Evolutionary conservation across 163 green algal species (phyloP).

Genomic region (Prototheca stagnorum): DNA sequence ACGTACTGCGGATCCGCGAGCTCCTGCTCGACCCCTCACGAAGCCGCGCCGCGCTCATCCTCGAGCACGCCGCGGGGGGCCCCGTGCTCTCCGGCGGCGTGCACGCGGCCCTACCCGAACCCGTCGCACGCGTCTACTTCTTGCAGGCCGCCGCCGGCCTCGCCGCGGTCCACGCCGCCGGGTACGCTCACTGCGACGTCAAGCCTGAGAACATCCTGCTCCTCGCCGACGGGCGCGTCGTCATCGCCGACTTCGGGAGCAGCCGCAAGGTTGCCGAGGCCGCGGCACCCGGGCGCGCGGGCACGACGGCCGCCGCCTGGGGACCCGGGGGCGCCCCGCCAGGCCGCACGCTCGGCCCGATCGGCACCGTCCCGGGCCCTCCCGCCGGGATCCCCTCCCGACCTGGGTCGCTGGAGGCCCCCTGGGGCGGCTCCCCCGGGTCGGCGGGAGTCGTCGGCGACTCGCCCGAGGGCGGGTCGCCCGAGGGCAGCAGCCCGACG

Average conservation of each 20-base stretch:
- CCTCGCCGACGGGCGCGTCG: conserved; percentile 35
- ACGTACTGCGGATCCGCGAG: conserved; percentile 55
- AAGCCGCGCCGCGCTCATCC: conserved; percentile 60
- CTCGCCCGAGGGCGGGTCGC: conserved; percentile 19
- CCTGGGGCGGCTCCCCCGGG: too few species aligned
- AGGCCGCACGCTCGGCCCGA: too few species aligned
- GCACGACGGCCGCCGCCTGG: too few species aligned
- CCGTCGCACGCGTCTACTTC: conserved; percentile 46
- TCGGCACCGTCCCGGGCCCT: too few species aligned
- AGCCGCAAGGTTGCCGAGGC: conserved; percentile 20
- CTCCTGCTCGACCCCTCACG: conserved; percentile 58
- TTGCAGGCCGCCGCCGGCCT: conserved; percentile 26
- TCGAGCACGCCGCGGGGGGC: conserved; percentile 68
- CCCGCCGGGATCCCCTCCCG: too few species aligned
- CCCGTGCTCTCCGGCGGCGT: conserved; percentile 29
- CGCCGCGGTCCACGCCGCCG: conserved; percentile 55
- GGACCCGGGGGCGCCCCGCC: too few species aligned
- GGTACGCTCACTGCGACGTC: conserved; percentile 55
- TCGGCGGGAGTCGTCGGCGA: too few species aligned
- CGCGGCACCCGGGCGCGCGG: too few species aligned
- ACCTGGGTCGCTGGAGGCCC: too few species aligned
- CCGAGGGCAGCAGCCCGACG: too few species aligned
- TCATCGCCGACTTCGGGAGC: conserved; percentile 52
- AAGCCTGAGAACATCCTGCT: conserved; percentile 78
- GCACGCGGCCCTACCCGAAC: conserved; percentile 30